Conservation (phyloP, 352 stramenopile genomes). For the Phytophthora fragariae region DNA sequence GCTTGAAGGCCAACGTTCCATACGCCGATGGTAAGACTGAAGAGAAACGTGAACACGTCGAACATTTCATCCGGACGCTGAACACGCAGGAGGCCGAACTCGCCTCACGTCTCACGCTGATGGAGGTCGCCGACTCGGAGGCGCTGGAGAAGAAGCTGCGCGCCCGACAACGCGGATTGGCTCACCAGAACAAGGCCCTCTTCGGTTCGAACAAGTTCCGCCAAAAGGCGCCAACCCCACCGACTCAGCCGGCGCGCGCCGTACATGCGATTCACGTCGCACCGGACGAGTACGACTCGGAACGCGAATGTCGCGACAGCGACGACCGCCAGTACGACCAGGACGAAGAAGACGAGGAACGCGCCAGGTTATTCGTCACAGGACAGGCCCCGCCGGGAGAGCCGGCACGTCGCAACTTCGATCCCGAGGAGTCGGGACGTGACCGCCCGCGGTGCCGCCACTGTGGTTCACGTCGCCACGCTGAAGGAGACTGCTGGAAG, state of each 20-base stretch:
- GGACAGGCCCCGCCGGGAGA: background rate
- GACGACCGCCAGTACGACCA: constrained; percentile 9
- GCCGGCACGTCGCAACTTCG: background rate
- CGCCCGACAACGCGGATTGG: constrained; percentile 2
- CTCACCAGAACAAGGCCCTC: constrained; percentile 1
- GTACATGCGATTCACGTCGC: background rate
- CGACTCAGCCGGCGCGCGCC: background rate
- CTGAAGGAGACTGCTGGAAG: background rate
- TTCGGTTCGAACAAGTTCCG: constrained; percentile 14
- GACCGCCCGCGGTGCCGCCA: constrained; percentile 13
- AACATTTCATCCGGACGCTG: no score
- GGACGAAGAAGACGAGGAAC: constrained; percentile 15
- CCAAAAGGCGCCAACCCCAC: constrained; percentile 1
- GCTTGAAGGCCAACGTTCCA: no score
- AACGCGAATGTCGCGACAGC: background rate
- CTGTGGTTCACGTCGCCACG: background rate
- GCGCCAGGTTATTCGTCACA: background rate
- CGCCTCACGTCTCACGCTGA: background rate
- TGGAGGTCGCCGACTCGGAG: no score
- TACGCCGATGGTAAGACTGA: no score
- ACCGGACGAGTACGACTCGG: background rate
- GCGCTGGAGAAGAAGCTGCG: constrained; percentile 15
- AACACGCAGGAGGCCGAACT: no score
- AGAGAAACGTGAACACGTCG: no score
- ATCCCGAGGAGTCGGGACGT: background rate